Conservation (phyloP, 352 stramenopile genomes). For the Phytophthora megakarya region DNA sequence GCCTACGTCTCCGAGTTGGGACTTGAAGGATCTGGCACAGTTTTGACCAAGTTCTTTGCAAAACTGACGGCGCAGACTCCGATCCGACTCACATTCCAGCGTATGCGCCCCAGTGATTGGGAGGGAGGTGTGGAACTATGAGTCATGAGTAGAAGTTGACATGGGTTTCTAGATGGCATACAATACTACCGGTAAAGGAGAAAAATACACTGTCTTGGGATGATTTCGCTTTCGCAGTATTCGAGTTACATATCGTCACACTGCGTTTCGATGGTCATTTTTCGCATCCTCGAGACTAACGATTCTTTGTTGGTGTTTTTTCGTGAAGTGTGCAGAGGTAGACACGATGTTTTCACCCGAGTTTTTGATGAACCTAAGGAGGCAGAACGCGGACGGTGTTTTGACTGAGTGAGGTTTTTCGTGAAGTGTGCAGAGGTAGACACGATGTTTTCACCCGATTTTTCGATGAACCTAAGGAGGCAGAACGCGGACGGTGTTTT, state of each 20-base stretch:
- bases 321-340: slow-evolving; percentile 15
- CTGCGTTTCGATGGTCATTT: slow-evolving; percentile 33
- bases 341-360: background rate
- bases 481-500: slow-evolving; percentile 24
- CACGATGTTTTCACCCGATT: background rate
- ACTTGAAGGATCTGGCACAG: slow-evolving; percentile 52
- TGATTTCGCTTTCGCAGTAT: slow-evolving; percentile 1
- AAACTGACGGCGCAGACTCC: slow-evolving; percentile 59
- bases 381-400: slow-evolving; percentile 22
- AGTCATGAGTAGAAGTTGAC: slow-evolving; percentile 1
- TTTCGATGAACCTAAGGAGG: slow-evolving; percentile 13
- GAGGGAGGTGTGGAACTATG: slow-evolving; percentile 77
- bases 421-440: no score
- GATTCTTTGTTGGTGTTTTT: slow-evolving; percentile 28
- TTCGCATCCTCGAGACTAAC: slow-evolving; percentile 35
- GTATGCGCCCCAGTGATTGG: slow-evolving; percentile 66
- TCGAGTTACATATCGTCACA: slow-evolving; percentile 3
- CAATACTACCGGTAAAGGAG: slow-evolving; percentile 4
- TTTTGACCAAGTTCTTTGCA: slow-evolving; percentile 74
- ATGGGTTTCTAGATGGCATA: background rate
- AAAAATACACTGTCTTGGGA: slow-evolving; percentile 16
- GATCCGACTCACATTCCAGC: slow-evolving; percentile 69
- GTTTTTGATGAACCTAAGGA: slow-evolving; percentile 12
- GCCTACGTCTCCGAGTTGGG: slow-evolving; percentile 67
- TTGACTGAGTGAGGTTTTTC: slow-evolving; percentile 15